These are phyloP conservation scores for Sporopachydermia lactativora DNA, from an alignment of 805 yeast species.

Conservation along the genomic window DNA sequence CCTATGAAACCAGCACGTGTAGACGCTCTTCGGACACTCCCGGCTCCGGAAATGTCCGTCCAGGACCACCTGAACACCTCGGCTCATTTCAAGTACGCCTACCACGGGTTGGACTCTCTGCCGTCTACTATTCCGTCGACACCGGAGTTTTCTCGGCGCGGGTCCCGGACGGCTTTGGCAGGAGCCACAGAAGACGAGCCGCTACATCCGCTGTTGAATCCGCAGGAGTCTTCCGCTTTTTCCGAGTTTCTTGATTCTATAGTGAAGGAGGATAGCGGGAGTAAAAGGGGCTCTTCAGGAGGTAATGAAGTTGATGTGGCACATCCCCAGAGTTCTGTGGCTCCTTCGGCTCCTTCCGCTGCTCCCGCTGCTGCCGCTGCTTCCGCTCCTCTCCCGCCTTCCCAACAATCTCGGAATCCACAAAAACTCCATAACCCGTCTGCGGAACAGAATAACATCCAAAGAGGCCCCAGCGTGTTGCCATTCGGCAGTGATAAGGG, in stretches of 20 bases:
- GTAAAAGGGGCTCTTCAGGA: no score
- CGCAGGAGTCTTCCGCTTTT: neutral
- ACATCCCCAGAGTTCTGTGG: neutral
- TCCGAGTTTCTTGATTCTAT: neutral
- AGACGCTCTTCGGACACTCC: neutral
- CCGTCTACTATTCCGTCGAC: neutral
- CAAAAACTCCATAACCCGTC: neutral
- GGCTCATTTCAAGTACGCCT: neutral
- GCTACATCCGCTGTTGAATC: neutral
- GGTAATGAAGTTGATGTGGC: no score
- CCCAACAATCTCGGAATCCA: neutral
- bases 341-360: neutral
- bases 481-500: neutral
- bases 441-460: neutral
- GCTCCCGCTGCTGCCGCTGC: neutral
- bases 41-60: neutral
- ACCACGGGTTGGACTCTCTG: neutral
- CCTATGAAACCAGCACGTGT: no score
- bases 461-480: neutral
- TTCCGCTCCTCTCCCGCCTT: neutral
- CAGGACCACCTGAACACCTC: slow-evolving; percentile 1
- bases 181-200: neutral
- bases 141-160: neutral
- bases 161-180: neutral
- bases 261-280: neutral